These are phyloP conservation scores for Tetracentron sinense DNA, from an alignment of 164 flowering plant genomes.

Conservation along the genomic window DNA sequence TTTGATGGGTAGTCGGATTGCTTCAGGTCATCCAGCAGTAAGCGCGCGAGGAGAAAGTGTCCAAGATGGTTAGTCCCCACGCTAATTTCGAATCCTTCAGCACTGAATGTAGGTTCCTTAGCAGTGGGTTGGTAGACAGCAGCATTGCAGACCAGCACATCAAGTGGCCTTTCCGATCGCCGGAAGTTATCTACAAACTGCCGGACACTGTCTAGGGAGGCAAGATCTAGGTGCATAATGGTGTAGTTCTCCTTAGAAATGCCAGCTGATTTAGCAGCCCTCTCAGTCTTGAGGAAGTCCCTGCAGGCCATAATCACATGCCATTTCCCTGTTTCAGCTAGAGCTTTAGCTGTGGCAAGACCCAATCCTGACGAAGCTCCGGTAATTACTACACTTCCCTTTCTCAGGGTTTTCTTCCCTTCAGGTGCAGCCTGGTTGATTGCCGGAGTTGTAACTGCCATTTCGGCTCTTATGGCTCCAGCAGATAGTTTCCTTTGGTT, in stretches of 20 bases:
- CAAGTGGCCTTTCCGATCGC: constrained; percentile 68
- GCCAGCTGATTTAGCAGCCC: constrained; percentile 86
- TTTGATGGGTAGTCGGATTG: constrained; percentile 85
- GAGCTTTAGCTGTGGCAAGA: constrained; percentile 84
- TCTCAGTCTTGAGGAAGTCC: constrained; percentile 91
- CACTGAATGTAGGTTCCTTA: constrained; percentile 83
- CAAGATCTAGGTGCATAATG: constrained; percentile 91
- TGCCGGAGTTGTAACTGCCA: constrained; percentile 55
- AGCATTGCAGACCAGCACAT: constrained; percentile 93
- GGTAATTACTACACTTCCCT: constrained; percentile 75
- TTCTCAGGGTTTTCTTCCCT: constrained; percentile 81
- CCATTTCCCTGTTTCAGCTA: constrained; percentile 90
- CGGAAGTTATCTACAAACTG: constrained; percentile 83
- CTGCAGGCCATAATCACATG: constrained; percentile 94
- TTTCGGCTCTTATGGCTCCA: constrained; percentile 59
- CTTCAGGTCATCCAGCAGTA: constrained; percentile 75
- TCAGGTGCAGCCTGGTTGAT: constrained; percentile 39
- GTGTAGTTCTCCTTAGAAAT: constrained; percentile 74
- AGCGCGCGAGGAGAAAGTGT: constrained; percentile 79
- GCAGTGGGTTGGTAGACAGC: constrained; percentile 95
- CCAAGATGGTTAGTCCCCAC: constrained; percentile 97
- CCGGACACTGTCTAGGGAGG: constrained; percentile 92
- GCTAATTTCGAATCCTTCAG: constrained; percentile 93
- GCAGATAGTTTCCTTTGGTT: constrained; percentile 32
- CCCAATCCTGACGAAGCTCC: constrained; percentile 98